Conservation (phyloP, 2,329 filamentous ascomycete genomes). For the Didymella keratinophila region DNA sequence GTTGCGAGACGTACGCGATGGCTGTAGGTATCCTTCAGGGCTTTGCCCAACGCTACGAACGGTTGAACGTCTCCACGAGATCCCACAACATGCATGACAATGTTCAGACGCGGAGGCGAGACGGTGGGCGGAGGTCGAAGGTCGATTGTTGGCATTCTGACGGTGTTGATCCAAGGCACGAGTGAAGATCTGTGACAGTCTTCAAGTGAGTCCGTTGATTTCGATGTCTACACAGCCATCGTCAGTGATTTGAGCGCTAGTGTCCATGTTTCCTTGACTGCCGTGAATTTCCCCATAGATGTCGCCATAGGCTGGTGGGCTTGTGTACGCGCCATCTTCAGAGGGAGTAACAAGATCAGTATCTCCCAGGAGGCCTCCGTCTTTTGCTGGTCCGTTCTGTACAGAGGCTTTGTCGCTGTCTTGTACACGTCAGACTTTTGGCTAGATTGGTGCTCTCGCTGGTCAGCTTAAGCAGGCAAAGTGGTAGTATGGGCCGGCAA, state of each 20-base stretch:
- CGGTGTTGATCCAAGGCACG: constrained; percentile 1
- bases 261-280: neutral
- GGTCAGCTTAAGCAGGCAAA: neutral
- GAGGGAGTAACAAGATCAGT: constrained; percentile 1
- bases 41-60: neutral
- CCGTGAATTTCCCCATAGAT: neutral
- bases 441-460: neutral
- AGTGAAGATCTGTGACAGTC: constrained; percentile 3
- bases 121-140: neutral
- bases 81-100: neutral
- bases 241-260: neutral
- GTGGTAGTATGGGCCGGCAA: neutral
- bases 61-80: neutral
- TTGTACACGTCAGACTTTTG: neutral
- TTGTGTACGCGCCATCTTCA: neutral
- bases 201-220: neutral
- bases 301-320: neutral
- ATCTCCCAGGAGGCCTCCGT: neutral
- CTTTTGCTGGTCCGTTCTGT: neutral
- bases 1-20: constrained; percentile 2
- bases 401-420: neutral
- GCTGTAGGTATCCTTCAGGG: neutral
- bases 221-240: neutral
- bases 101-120: neutral
- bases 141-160: neutral